phyloP scores from a whole-genome alignment of 306 rosid genomes.

The Vachellia collinsii region DNA sequence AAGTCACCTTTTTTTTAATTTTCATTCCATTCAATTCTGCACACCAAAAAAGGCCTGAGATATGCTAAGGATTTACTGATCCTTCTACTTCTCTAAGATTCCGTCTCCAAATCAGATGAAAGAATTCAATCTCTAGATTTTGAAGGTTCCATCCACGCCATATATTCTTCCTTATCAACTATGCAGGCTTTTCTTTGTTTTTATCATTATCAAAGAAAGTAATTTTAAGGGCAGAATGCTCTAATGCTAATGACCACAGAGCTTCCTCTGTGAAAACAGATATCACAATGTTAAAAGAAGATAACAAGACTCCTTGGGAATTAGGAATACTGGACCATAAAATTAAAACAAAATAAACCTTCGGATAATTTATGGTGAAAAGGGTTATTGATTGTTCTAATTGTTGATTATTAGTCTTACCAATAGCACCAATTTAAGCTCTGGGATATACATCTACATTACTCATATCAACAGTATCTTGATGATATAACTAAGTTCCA shows the following conservation, averaged over 20 bases:
- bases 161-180: background rate
- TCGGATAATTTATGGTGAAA: background rate
- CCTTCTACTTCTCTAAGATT: too few relatives aligned
- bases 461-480: background rate
- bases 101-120: background rate
- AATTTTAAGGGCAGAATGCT: background rate
- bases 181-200: background rate
- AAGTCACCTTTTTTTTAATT: too few relatives aligned
- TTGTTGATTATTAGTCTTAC: background rate
- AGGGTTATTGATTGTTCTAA: background rate
- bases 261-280: background rate
- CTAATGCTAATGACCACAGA: background rate
- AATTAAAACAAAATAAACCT: background rate
- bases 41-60: too few relatives aligned
- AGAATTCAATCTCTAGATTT: background rate
- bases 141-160: background rate
- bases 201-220: background rate
- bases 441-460: background rate
- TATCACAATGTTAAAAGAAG: background rate
- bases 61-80: too few relatives aligned
- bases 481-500: background rate
- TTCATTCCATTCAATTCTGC: too few relatives aligned
- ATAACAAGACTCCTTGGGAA: background rate
- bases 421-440: background rate
- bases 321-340: background rate